Conservation (phyloP, 1,139 yeast species). For the Wickerhamomyces sp. region DNA sequence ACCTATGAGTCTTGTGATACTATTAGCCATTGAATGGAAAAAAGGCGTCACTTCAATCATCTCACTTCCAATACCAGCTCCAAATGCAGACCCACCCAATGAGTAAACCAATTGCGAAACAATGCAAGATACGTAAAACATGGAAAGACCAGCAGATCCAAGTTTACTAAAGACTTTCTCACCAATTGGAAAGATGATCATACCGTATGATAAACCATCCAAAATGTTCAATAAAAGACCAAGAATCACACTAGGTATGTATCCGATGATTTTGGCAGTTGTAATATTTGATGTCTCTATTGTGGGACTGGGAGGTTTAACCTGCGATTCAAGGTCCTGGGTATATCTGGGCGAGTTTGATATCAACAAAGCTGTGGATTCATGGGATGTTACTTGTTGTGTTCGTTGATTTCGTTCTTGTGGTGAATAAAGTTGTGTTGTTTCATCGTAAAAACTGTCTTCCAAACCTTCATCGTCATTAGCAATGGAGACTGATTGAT, state of each 20-base stretch:
- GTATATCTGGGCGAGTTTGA: conserved; percentile 3
- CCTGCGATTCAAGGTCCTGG: conserved; percentile 12
- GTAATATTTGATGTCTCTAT: conserved; percentile 3
- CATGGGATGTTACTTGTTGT: no score
- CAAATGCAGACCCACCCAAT: conserved; percentile 84
- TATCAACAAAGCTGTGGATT: no score
- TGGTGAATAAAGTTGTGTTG: background rate
- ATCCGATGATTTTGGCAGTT: conserved; percentile 19
- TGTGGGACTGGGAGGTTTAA: conserved; percentile 3
- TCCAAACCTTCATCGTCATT: no score
- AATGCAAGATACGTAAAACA: conserved; percentile 89
- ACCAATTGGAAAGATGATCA: conserved; percentile 92
- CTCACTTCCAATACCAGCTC: conserved; percentile 90
- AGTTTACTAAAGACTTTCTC: conserved; percentile 68
- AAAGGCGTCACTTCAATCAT: conserved; percentile 98
- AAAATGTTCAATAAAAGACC: conserved; percentile 82
- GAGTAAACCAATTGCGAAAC: conserved; percentile 86
- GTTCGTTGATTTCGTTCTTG: background rate
- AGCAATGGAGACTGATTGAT: conserved; percentile 31
- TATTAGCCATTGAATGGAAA: conserved; percentile 89
- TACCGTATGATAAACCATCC: conserved; percentile 93
- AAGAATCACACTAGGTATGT: conserved; percentile 57
- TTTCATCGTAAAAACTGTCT: background rate
- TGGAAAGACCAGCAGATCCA: conserved; percentile 87
- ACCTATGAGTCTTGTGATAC: conserved; percentile 56